Evolutionary conservation across 345 rosid genomes (phyloP).

Genomic region (Hibiscus trionum): DNA sequence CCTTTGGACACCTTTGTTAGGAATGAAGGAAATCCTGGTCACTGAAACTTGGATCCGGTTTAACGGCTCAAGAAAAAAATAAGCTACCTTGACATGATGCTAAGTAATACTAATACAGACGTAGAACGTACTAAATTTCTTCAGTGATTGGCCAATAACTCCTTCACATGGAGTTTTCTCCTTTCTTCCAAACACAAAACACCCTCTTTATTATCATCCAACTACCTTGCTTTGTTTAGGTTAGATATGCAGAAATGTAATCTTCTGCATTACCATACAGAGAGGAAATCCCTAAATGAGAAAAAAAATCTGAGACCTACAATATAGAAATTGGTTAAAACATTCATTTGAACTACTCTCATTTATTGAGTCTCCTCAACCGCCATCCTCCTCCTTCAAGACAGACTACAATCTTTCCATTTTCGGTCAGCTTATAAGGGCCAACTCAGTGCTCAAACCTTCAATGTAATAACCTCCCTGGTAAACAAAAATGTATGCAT

Average conservation of each 20-base stretch:
- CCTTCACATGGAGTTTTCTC: background rate
- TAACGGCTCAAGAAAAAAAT: too few relatives aligned
- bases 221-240: background rate
- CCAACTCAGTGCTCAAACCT: background rate
- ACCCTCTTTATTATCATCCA: background rate
- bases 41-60: too few relatives aligned
- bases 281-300: background rate
- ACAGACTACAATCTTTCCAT: background rate
- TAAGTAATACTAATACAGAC: background rate
- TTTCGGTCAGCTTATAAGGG: slow-evolving; percentile 17
- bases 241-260: background rate
- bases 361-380: slow-evolving; percentile 33
- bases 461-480: background rate
- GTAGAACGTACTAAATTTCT: background rate
- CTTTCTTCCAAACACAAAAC: background rate
- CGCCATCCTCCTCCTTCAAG: slow-evolving; percentile 26
- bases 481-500: slow-evolving; percentile 8
- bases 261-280: background rate
- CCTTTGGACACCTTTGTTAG: too few relatives aligned
- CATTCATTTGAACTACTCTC: slow-evolving; percentile 20
- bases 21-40: too few relatives aligned
- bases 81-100: background rate
- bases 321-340: background rate
- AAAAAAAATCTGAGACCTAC: background rate
- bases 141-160: background rate